A percentile compares a stretch with the other conserved stretches of the same genome.
phyloP scores from a whole-genome alignment of 2,329 filamentous ascomycete genomes.

The Lecanoromycetidae sp. region DNA sequence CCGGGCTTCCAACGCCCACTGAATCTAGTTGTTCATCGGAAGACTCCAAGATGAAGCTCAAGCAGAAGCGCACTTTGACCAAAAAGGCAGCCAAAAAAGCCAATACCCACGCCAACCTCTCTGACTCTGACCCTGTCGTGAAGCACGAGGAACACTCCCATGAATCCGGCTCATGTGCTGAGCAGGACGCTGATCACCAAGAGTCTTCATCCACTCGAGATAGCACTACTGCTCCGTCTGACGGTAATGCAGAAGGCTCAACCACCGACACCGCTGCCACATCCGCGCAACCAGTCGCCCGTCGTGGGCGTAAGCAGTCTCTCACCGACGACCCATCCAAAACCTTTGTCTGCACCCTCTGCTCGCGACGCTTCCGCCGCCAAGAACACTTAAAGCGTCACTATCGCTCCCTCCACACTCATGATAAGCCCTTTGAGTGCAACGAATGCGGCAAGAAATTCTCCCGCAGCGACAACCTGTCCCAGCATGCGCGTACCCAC shows the following conservation, averaged over 20 bases:
- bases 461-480: conserved; percentile 91
- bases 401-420: conserved; percentile 94
- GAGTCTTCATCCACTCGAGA: conserved; percentile 28
- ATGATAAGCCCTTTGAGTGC: conserved; percentile 98
- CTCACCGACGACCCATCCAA: conserved; percentile 95
- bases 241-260: conserved; percentile 20
- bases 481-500: conserved; percentile 90
- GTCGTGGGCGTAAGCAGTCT: conserved; percentile 95
- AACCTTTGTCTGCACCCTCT: conserved; percentile 93
- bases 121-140: conserved; percentile 21
- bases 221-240: conserved; percentile 36
- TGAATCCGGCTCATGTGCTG: conserved; percentile 16
- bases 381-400: conserved; percentile 98
- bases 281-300: conserved; percentile 52
- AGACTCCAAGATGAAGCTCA: conserved; percentile 28
- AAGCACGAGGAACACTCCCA: conserved; percentile 24
- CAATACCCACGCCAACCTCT: conserved; percentile 16
- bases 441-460: conserved; percentile 98
- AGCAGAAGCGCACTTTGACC: conserved; percentile 36
- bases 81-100: conserved; percentile 24
- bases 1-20: conserved; percentile 52
- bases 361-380: conserved; percentile 91
- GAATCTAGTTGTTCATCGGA: conserved; percentile 41
- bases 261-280: conserved; percentile 22
- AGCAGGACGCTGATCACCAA: conserved; percentile 23